Evolutionary conservation across 2,329 filamentous ascomycete genomes (phyloP), one percentile per base, ranked within the genome.

Genomic region (Microsporum audouinii): DNA sequence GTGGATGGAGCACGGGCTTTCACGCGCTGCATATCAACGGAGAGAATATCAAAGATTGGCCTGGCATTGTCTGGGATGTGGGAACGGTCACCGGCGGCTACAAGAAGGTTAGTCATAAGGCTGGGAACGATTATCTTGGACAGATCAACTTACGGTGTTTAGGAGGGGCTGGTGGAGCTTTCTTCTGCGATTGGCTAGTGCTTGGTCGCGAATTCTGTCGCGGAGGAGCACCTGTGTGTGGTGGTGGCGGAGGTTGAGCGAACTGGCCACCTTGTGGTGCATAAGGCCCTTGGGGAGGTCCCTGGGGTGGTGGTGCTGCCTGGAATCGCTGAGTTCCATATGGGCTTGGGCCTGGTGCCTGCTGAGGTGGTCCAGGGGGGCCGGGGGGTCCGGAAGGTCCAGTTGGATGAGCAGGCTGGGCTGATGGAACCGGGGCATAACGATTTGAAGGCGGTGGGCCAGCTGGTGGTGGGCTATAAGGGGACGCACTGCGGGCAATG

Each of bases 21-120:
- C 60, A 99, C 88, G 38, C 91, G 88, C 68, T 92, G 86, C 84
- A 97, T 91, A 68, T 97, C 92, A 36, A 82, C 82, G 60, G 79
- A 86, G 56, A 99, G 81, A 41, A 95, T 83, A 59, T 96, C 88
- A 60, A 88, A 91, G 67, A 99, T 80, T 57, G 84, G 85, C 71
- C 87, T 85, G 12, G 92, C 89, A 58, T 80, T 80, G 10, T 84
- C 73, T 0, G 92, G 88, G 62, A 99, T 96, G 73, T 97, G 91
- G 23, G 88, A 89, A 57, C 92, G 86, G 73, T 97, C 92, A 67
- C 92, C 92, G 47, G 88, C 75, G 63, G 82, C 80, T 72, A 43
- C 38, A 58, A 59, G 33, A 10, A n/a, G 29, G 57, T 47, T 31
- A 49, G 36, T 57, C 62, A 69, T 63, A 23, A 68, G 63, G 41